phyloP scores from a whole-genome alignment of 805 yeast genomes.

The Metschnikowia bowlesiae region DNA sequence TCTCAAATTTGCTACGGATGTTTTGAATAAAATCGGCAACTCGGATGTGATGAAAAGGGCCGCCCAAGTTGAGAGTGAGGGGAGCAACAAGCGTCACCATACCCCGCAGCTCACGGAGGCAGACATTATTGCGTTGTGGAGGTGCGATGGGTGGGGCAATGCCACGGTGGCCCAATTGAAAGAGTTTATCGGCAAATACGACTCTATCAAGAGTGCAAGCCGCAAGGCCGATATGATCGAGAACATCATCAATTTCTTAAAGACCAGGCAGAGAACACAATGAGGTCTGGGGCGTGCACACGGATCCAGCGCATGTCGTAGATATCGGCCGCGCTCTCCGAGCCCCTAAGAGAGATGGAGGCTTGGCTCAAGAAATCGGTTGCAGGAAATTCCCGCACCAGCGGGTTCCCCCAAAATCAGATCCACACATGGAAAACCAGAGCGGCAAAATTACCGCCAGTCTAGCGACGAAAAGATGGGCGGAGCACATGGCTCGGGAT shows the following conservation, averaged over 20 bases:
- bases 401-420: not conserved
- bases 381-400: not conserved
- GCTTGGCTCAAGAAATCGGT: not conserved
- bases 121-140: constrained; percentile 42
- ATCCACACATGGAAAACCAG: not conserved
- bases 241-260: constrained; percentile 27
- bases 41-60: constrained; percentile 12
- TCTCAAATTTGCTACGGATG: constrained; percentile 3
- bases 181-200: constrained; percentile 34
- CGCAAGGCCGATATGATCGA: constrained; percentile 42
- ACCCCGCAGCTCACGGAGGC: constrained; percentile 24
- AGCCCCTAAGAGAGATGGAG: not conserved
- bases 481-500: too few species aligned
- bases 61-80: constrained; percentile 3
- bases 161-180: constrained; percentile 43
- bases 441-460: too few species aligned
- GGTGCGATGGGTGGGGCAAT: constrained; percentile 25
- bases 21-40: constrained; percentile 8
- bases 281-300: not conserved
- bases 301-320: not conserved
- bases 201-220: constrained; percentile 30
- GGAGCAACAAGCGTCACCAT: constrained; percentile 5
- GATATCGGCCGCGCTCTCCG: not conserved
- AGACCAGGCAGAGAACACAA: not conserved
- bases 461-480: too few species aligned